A percentile compares a stretch with the other conserved stretches of the same genome.
Conservation (phyloP, 1,139 yeast species). For the Candida albicans region DNA sequence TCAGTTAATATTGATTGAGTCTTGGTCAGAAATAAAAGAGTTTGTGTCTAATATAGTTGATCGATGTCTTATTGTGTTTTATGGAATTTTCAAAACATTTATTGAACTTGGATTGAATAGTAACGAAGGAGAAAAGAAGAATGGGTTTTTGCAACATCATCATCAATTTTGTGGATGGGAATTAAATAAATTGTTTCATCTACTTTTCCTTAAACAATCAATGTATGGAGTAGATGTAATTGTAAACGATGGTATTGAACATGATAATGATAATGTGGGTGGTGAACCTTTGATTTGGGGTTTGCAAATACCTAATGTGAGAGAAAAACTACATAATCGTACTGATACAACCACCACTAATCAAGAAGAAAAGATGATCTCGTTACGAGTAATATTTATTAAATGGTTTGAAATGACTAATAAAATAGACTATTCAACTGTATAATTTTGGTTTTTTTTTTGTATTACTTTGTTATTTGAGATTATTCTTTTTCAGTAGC, state of each 20-base stretch:
- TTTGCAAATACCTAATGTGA: constrained; percentile 6
- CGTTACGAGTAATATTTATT: constrained; percentile 8
- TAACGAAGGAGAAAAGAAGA: neutral
- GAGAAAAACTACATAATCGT: neutral
- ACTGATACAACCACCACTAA: neutral
- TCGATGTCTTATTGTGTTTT: constrained; percentile 5
- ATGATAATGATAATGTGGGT: constrained; percentile 3
- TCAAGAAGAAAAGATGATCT: constrained; percentile 1
- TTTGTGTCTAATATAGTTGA: constrained; percentile 3
- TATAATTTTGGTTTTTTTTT: too few relatives aligned
- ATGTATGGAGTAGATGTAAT: constrained; percentile 2
- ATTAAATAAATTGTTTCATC: constrained; percentile 11
- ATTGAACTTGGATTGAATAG: constrained; percentile 9
- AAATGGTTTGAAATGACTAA: constrained; percentile 11
- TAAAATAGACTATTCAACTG: constrained; percentile 1
- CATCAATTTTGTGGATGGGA: constrained; percentile 10
- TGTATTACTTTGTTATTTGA: neutral
- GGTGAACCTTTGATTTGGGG: constrained; percentile 9
- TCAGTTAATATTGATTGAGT: constrained; percentile 10
- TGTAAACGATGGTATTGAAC: constrained; percentile 9
- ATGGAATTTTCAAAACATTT: constrained; percentile 11
- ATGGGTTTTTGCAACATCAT: constrained; percentile 1
- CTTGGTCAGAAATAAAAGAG: constrained; percentile 13
- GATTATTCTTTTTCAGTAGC: constrained; percentile 1
- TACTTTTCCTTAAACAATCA: constrained; percentile 6